These are phyloP conservation scores for Didymella sp. DNA, from an alignment of 2,329 filamentous ascomycete species.

Conservation along the genomic window DNA sequence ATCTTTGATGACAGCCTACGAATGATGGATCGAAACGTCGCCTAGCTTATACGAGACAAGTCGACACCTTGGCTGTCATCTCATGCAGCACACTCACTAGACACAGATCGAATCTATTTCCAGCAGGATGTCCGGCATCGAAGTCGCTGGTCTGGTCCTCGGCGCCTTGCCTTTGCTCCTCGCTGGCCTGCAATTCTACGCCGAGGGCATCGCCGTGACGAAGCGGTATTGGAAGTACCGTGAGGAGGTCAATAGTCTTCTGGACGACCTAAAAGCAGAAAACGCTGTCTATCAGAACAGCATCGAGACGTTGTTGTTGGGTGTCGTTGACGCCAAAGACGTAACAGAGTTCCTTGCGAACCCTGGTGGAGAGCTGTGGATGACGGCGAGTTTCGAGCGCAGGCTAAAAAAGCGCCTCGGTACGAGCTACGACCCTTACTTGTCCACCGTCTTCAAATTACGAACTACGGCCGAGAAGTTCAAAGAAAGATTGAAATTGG, in stretches of 20 bases:
- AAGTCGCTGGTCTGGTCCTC: slow-evolving; percentile 37
- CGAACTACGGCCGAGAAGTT: background rate
- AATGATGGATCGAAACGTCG: background rate
- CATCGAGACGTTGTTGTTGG: background rate
- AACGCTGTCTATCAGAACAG: slow-evolving; percentile 8
- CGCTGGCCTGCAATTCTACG: slow-evolving; percentile 43
- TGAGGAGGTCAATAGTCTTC: slow-evolving; percentile 31
- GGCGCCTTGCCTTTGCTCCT: slow-evolving; percentile 46
- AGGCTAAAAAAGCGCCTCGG: slow-evolving; percentile 7
- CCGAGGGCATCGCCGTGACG: slow-evolving; percentile 39
- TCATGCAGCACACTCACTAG: no score
- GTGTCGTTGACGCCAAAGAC: background rate
- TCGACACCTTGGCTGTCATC: background rate
- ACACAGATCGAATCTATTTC: background rate
- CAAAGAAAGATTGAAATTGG: background rate
- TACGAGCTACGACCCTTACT: background rate
- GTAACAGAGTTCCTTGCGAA: slow-evolving; percentile 3
- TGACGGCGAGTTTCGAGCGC: background rate
- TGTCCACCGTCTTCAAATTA: background rate
- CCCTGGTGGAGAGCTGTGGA: slow-evolving; percentile 5
- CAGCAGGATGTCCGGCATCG: slow-evolving; percentile 25
- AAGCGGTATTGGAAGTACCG: slow-evolving; percentile 34
- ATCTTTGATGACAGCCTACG: background rate
- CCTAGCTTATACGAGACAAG: background rate
- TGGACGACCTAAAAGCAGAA: slow-evolving; percentile 26